Evolutionary conservation across 164 flowering plant species (phyloP).

Genomic region (Magnolia kwangsiensis): DNA sequence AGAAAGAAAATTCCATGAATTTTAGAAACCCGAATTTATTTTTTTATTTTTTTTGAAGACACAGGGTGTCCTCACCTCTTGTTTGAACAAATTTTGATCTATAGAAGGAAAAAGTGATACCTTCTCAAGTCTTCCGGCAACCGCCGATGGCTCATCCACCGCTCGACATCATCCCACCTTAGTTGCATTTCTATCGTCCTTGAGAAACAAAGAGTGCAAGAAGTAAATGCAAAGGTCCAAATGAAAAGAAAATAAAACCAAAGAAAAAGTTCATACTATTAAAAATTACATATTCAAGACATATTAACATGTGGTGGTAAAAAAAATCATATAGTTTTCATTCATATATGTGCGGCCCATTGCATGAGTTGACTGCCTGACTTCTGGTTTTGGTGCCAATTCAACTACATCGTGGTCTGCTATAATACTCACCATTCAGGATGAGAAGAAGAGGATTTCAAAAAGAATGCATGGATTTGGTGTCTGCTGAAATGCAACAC

Average conservation of each 20-base stretch:
- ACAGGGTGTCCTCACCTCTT: too few species aligned
- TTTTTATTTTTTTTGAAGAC: too few species aligned
- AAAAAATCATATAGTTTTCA: neutral
- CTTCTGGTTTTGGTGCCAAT: too few species aligned
- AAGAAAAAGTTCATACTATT: too few species aligned
- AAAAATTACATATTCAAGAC: neutral
- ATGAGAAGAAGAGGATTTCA: too few species aligned
- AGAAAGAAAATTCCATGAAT: neutral
- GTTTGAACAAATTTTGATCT: neutral
- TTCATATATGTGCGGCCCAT: too few species aligned
- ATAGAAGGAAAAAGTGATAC: conserved; percentile 6
- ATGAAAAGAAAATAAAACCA: neutral
- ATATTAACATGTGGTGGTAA: neutral
- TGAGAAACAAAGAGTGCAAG: conserved; percentile 3
- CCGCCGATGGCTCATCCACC: conserved; percentile 34
- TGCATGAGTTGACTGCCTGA: too few species aligned
- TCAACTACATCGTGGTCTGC: too few species aligned
- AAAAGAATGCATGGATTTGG: too few species aligned
- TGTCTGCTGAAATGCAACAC: too few species aligned
- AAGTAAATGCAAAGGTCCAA: neutral
- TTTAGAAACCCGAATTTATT: too few species aligned
- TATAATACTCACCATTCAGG: too few species aligned
- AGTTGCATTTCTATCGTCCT: conserved; percentile 37
- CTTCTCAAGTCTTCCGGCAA: conserved; percentile 24
- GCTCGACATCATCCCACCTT: conserved; percentile 31